Evolutionary conservation across 305 asterid genomes (phyloP), one percentile per base, ranked within the genome.

Genomic region (Striga hermonthica): DNA sequence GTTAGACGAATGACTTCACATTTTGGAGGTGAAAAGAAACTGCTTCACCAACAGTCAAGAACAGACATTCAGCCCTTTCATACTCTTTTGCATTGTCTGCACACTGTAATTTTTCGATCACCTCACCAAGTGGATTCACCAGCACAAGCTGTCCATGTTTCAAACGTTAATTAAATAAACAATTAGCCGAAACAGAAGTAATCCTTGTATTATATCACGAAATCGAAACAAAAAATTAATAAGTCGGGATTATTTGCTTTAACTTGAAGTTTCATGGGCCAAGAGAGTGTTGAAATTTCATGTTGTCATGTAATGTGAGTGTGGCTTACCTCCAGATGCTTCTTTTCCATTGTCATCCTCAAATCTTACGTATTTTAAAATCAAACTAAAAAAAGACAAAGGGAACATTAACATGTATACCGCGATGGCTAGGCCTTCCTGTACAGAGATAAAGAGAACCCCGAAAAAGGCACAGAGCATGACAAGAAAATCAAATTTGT

Each of bases 1-100:
- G 60, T 45, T 77, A 72, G 87, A 4, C n/a, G 14, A 22, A 16
- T 76, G 79, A 72, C 74, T 91, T 89, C 37, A 71, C 60, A 13
- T 87, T 62, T 65, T 87, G 73, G 10, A 77, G 59, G 45, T 82
- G 95, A 45, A 81, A 74, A 75, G 83, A 22, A 5, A 91, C 84
- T 66, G 98, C 96, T 77, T 89, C 96, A 44, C 87, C 94, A 22
- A 89, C 84, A 44, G 98, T 89, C 86, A 91, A 83, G 84, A 84
- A 91, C 64, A 91, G 79, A 57, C 71, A 59, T 60, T 82, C 92
- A 8, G 89, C 77, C 40, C 81, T 79, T 57, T 83, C 58, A 1
- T 85, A 55, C 43, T 80, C 89, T 64, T 73, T 76, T 6, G 77
- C 67, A 6, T 86, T 88, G 5, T 84, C 86, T 0, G 86, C 84